Evolutionary conservation across 768 basidiomycete genomes (phyloP), one percentile per base, ranked within the genome.

Genomic region (Cytidiella melzeri): DNA sequence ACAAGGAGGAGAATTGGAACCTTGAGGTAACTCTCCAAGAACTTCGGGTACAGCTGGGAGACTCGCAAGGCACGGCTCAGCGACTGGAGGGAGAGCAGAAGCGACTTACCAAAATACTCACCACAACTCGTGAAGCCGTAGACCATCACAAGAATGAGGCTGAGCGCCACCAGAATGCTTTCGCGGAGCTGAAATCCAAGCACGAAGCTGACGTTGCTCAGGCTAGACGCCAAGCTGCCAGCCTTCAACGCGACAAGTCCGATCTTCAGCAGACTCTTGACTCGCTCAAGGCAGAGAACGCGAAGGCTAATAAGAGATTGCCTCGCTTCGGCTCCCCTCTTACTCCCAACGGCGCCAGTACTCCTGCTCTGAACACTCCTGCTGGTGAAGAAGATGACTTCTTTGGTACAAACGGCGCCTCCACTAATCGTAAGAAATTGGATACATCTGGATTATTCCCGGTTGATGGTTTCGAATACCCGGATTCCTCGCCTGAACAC

Each of bases 1-100:
- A 83, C 80, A 92, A 92, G 69, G 95, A 98, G 69, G 92, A 94
- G 69, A 98, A 96, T 65, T 98, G 96, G 96, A 95, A 98, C 62
- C 82, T 97, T 50, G 95, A 98, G 71, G 92, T 97, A 43, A 79
- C 80, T 13, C 72, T 92, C 24, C 95, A 98, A 64, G 93, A 96
- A 51, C 75, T 93, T 20, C 84, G 84, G 34, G 69, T 78, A 1
- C 81, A 88, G 55, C 73, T 87, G 41, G 62, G 75, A 25, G 83
- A 87, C 43, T 75, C 80, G 1, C 83, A 89, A 54, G 67, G 82
- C 15, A 73, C 82, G 6, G 68, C 75, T 3, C 76, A 80, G 55
- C 83, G 89, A 40, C 71, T 89, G 19, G 91, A 94, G 60, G 71
- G 79, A 30, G 96, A 97, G 55, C 81, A 87, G 55, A 87, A 91